A percentile compares a stretch with the other conserved stretches of the same genome.
Conservation (phyloP, 768 basidiomycete genomes). For the Filobasidium wieringae region DNA sequence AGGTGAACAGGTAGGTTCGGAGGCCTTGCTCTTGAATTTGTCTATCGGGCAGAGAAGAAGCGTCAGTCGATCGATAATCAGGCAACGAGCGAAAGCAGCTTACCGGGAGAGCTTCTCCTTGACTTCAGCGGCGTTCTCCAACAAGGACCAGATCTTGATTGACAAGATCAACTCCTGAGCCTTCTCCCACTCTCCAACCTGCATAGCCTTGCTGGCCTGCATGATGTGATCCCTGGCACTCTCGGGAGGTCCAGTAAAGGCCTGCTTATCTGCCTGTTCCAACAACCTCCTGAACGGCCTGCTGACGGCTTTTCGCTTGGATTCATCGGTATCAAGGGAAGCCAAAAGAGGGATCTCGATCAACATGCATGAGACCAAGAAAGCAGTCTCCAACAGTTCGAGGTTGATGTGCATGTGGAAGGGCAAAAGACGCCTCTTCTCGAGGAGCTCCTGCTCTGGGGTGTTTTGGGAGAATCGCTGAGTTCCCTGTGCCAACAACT, state of each 20-base stretch:
- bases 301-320: conserved; percentile 83
- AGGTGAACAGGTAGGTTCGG: conserved; percentile 95
- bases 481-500: conserved; percentile 89
- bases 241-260: conserved; percentile 97
- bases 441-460: conserved; percentile 93
- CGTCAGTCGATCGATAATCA: neutral
- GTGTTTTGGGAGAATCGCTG: conserved; percentile 64
- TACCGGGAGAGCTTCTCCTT: conserved; percentile 93
- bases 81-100: conserved; percentile 30
- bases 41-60: conserved; percentile 42
- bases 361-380: conserved; percentile 96
- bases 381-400: conserved; percentile 90
- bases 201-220: conserved; percentile 94
- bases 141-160: conserved; percentile 95
- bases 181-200: conserved; percentile 93
- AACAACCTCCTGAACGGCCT: conserved; percentile 90
- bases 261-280: conserved; percentile 93
- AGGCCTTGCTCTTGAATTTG: conserved; percentile 97
- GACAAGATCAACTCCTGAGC: conserved; percentile 84
- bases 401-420: conserved; percentile 99
- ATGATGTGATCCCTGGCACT: conserved; percentile 97
- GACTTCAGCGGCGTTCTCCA: conserved; percentile 75
- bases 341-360: conserved; percentile 92
- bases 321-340: conserved; percentile 85
- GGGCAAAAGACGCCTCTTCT: conserved; percentile 86